phyloP scores from a whole-genome alignment of 2,329 filamentous ascomycete species.

The Fusarium denticulatum region DNA sequence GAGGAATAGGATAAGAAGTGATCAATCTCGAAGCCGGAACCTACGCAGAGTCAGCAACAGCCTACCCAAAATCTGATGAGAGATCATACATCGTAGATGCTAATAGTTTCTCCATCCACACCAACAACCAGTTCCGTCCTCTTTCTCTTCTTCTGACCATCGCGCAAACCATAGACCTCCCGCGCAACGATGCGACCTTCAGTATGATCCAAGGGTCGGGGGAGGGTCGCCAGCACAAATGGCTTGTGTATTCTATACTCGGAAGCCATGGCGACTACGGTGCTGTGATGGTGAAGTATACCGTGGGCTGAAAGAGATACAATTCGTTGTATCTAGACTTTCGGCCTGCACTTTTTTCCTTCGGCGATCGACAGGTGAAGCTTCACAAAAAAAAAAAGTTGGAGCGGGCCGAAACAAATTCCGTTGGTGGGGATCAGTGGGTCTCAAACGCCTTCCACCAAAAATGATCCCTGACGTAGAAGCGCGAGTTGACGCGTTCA shows the following conservation, averaged over 20 bases:
- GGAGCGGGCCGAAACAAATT: constrained; percentile 48
- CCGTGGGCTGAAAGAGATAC: constrained; percentile 25
- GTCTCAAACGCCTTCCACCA: constrained; percentile 3
- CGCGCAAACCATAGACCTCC: constrained; percentile 69
- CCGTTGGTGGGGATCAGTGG: constrained; percentile 46
- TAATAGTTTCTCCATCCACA: constrained; percentile 72
- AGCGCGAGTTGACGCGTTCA: constrained; percentile 39
- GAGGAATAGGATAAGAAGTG: constrained; percentile 74
- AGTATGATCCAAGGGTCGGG: constrained; percentile 64
- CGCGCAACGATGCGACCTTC: constrained; percentile 65
- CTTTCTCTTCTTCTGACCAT: constrained; percentile 69
- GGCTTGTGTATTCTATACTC: constrained; percentile 71
- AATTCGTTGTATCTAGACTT: constrained; percentile 33
- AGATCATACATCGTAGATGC: constrained; percentile 70
- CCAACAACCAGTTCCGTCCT: constrained; percentile 71
- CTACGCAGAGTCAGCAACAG: constrained; percentile 50
- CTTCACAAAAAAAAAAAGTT: constrained; percentile 51
- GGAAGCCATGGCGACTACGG: constrained; percentile 59
- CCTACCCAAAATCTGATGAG: too few relatives aligned
- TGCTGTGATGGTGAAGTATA: background rate
- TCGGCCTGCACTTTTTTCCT: constrained; percentile 36
- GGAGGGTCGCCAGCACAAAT: constrained; percentile 69
- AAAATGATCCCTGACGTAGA: constrained; percentile 38
- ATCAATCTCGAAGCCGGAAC: constrained; percentile 69
- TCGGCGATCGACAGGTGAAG: constrained; percentile 35